A percentile compares a stretch with the other conserved stretches of the same genome.
Conservation (phyloP, 805 yeast species). For the Kockiozyma suomiensis region DNA sequence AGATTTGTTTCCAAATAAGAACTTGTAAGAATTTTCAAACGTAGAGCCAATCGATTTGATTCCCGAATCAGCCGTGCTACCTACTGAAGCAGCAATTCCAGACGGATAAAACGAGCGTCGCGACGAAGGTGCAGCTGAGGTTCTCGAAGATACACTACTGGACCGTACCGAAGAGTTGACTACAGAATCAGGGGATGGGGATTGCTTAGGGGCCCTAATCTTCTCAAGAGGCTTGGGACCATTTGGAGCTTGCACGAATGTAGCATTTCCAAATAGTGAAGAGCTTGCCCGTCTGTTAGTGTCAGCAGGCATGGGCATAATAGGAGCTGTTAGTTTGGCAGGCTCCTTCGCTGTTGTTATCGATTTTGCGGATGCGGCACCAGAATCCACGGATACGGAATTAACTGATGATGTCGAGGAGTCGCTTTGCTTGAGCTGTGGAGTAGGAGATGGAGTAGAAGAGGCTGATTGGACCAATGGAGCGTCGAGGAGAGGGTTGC, state of each 20-base stretch:
- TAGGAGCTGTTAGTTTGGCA: not conserved
- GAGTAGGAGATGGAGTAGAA: slow-evolving; percentile 1
- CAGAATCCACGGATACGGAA: not conserved
- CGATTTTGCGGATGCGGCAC: not conserved
- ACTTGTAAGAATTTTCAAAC: slow-evolving; percentile 42
- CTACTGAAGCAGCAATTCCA: slow-evolving; percentile 37
- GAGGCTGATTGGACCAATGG: not conserved
- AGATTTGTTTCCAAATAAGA: slow-evolving; percentile 34
- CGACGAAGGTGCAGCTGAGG: not conserved
- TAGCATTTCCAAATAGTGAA: slow-evolving; percentile 6
- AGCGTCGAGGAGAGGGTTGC: slow-evolving; percentile 8
- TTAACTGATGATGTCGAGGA: slow-evolving; percentile 3
- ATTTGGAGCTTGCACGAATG: slow-evolving; percentile 1
- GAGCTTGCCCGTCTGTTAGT: not conserved
- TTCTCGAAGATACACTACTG: not conserved
- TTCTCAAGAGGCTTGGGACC: slow-evolving; percentile 4
- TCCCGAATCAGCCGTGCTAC: slow-evolving; percentile 38
- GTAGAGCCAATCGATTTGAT: slow-evolving; percentile 42
- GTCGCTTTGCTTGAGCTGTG: not conserved
- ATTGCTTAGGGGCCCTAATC: slow-evolving; percentile 3
- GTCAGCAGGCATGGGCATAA: not conserved
- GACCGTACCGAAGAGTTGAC: not conserved
- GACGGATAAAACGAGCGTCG: slow-evolving; percentile 31
- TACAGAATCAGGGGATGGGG: not conserved
- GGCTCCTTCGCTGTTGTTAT: not conserved